Conservation (phyloP, 805 yeast genomes). For the Starmerella gropengiesseri region DNA sequence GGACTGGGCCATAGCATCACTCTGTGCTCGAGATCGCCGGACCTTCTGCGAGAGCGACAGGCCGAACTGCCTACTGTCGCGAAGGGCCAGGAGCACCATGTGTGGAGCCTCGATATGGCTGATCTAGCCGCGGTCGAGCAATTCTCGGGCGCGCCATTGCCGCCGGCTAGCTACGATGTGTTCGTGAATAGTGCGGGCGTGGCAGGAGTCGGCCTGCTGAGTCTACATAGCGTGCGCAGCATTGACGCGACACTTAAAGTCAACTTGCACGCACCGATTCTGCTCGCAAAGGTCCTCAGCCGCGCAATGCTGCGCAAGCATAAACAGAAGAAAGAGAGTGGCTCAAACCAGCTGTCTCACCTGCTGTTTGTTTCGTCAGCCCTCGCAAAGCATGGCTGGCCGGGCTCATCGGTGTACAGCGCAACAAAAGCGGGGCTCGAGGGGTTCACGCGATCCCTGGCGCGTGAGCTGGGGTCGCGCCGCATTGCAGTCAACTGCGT, state of each 20-base stretch:
- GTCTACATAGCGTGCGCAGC: conserved; percentile 33
- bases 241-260: conserved; percentile 40
- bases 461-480: conserved; percentile 45
- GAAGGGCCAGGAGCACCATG: conserved; percentile 16
- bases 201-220: conserved; percentile 45
- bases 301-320: conserved; percentile 38
- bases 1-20: conserved; percentile 42
- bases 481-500: conserved; percentile 53
- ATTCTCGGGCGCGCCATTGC: conserved; percentile 27
- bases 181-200: conserved; percentile 47
- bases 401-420: conserved; percentile 55
- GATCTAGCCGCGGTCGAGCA: conserved; percentile 7
- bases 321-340: not conserved
- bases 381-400: conserved; percentile 33
- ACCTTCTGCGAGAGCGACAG: conserved; percentile 29
- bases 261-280: conserved; percentile 53
- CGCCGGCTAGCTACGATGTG: conserved; percentile 28
- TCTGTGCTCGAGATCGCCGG: conserved; percentile 40
- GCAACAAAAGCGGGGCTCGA: conserved; percentile 62
- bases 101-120: conserved; percentile 18
- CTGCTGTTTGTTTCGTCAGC: conserved; percentile 61
- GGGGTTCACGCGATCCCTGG: conserved; percentile 50
- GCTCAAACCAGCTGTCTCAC: no score
- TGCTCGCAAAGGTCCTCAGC: conserved; percentile 43
- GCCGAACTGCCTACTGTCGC: conserved; percentile 15